Conservation (phyloP, 345 rosid genomes). For the Citrus unshiu region DNA sequence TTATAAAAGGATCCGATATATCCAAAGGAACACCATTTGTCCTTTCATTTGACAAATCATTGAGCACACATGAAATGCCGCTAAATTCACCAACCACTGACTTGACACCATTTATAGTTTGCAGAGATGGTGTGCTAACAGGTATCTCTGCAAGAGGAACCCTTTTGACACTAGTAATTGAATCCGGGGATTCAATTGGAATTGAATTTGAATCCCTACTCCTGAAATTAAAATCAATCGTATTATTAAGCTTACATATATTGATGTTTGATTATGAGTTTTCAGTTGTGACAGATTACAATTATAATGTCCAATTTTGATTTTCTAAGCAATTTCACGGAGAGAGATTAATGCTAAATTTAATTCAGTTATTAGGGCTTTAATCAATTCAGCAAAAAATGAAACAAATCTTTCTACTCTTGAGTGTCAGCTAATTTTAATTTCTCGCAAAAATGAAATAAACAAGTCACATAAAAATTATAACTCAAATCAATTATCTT, state of each 20-base stretch:
- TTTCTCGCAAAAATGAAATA: background rate
- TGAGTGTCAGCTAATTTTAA: background rate
- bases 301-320: background rate
- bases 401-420: background rate
- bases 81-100: constrained; percentile 11
- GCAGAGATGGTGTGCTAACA: constrained; percentile 30
- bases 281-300: background rate
- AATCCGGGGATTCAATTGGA: constrained; percentile 17
- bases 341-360: background rate
- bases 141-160: constrained; percentile 60
- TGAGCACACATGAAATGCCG: constrained; percentile 8
- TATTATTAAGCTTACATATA: background rate
- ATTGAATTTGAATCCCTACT: constrained; percentile 25
- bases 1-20: constrained; percentile 32
- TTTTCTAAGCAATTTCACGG: background rate
- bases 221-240: constrained; percentile 20
- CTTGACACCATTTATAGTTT: constrained; percentile 8
- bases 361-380: background rate
- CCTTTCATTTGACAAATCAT: constrained; percentile 16
- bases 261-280: background rate
- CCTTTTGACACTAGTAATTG: constrained; percentile 27
- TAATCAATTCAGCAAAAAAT: background rate
- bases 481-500: background rate
- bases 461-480: background rate
- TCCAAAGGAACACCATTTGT: constrained; percentile 5